phyloP scores from a whole-genome alignment of 2,329 filamentous ascomycete genomes.

The Hawksworthiomyces lignivorus region DNA sequence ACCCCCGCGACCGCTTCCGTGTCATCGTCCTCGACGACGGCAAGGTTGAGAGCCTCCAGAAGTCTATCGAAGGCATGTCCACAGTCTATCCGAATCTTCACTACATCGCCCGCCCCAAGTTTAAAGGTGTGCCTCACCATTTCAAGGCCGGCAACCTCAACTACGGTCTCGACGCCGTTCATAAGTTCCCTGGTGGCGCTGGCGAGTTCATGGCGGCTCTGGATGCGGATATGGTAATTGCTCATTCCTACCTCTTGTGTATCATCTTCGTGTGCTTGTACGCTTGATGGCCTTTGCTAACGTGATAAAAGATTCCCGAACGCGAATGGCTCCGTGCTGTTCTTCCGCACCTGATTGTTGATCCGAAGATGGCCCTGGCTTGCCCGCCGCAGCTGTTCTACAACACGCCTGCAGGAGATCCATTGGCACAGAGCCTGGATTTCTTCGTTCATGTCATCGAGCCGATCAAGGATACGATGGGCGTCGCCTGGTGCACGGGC shows the following conservation, averaged over 20 bases:
- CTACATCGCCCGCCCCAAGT: constrained; percentile 45
- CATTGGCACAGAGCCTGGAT: constrained; percentile 49
- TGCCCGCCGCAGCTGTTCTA: constrained; percentile 57
- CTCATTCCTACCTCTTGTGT: neutral
- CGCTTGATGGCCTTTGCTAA: no score
- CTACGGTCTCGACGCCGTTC: constrained; percentile 46
- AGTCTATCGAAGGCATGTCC: constrained; percentile 26
- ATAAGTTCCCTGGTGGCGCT: constrained; percentile 43
- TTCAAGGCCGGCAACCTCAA: constrained; percentile 61
- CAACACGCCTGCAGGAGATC: constrained; percentile 51
- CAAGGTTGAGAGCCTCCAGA: constrained; percentile 32
- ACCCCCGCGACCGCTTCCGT: constrained; percentile 43
- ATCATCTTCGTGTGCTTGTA: no score
- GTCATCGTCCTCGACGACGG: constrained; percentile 51
- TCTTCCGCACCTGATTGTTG: constrained; percentile 51
- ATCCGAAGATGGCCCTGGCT: constrained; percentile 50
- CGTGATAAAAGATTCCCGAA: constrained; percentile 55
- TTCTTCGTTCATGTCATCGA: constrained; percentile 49
- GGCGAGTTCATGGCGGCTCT: constrained; percentile 52
- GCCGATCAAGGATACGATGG: constrained; percentile 41
- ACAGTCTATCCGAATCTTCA: constrained; percentile 39
- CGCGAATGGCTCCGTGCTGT: constrained; percentile 50
- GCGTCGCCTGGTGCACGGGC: constrained; percentile 57
- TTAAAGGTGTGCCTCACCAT: constrained; percentile 41
- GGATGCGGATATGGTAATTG: constrained; percentile 52